A percentile compares a stretch with the other conserved stretches of the same genome.
These are phyloP conservation scores for Amylocarpus encephaloides DNA, from an alignment of 2,329 filamentous ascomycete species.

Conservation along the genomic window DNA sequence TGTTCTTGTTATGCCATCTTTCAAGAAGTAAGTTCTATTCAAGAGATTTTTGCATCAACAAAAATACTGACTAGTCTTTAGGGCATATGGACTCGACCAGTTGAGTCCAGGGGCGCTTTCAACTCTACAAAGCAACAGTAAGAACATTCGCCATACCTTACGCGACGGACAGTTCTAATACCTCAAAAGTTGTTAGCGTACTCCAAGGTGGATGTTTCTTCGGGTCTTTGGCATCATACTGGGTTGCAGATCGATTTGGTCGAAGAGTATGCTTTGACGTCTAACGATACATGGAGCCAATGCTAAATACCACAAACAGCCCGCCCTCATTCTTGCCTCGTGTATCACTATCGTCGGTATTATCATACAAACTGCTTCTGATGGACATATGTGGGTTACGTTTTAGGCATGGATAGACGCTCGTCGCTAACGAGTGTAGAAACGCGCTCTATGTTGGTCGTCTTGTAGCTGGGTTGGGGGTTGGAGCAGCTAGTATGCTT, in stretches of 20 bases:
- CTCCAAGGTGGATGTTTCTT: slow-evolving; percentile 64
- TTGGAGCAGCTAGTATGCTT: slow-evolving; percentile 42
- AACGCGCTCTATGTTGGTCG: slow-evolving; percentile 61
- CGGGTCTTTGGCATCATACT: slow-evolving; percentile 48
- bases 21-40: slow-evolving; percentile 42
- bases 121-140: slow-evolving; percentile 49
- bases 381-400: slow-evolving; percentile 42
- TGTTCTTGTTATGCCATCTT: slow-evolving; percentile 62
- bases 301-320: slow-evolving; percentile 11
- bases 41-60: slow-evolving; percentile 16
- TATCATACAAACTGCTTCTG: slow-evolving; percentile 56
- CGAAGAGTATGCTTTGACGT: slow-evolving; percentile 5
- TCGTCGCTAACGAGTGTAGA: slow-evolving; percentile 5
- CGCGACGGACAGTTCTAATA: background rate
- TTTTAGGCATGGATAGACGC: background rate
- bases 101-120: slow-evolving; percentile 30
- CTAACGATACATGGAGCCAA: background rate
- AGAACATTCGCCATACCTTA: background rate
- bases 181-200: slow-evolving; percentile 53
- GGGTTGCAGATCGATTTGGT: slow-evolving; percentile 32
- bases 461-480: slow-evolving; percentile 44
- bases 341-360: slow-evolving; percentile 54
- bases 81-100: slow-evolving; percentile 34
- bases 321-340: slow-evolving; percentile 48
- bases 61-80: slow-evolving; percentile 39